Conservation (phyloP, 225 moss, liverwort and hornwort genomes). For the Anthoceros angustus region DNA sequence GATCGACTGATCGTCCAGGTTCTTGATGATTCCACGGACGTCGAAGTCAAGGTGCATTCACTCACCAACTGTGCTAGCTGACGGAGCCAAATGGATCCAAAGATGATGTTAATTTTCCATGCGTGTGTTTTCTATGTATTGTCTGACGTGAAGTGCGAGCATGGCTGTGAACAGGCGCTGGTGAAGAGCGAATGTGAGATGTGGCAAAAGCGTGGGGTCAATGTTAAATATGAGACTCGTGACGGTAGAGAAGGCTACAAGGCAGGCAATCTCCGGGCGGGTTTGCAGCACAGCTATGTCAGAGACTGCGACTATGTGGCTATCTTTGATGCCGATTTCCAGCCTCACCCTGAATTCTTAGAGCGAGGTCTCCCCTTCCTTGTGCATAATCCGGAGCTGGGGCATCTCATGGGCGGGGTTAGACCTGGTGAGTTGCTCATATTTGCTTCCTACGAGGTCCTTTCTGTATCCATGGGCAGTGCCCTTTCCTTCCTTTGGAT, state of each 20-base stretch:
- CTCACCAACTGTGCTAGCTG: not conserved
- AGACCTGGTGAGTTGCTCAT: not conserved
- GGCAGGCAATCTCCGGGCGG: slow-evolving; percentile 75
- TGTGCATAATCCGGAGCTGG: slow-evolving; percentile 6
- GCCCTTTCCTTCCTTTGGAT: too few relatives aligned
- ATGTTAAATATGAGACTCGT: slow-evolving; percentile 76
- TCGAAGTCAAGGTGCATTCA: not conserved
- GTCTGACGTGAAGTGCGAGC: not conserved
- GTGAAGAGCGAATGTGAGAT: slow-evolving; percentile 76
- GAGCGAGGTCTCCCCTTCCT: slow-evolving; percentile 78
- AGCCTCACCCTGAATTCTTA: slow-evolving; percentile 79
- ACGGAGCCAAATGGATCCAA: not conserved
- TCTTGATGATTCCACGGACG: slow-evolving; percentile 78
- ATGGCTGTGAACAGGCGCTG: slow-evolving; percentile 50
- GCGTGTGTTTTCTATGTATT: not conserved
- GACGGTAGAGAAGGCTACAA: slow-evolving; percentile 80
- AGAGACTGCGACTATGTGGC: slow-evolving; percentile 81
- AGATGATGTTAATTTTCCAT: not conserved
- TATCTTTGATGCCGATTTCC: slow-evolving; percentile 93
- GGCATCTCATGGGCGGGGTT: slow-evolving; percentile 23
- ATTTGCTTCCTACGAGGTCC: not conserved
- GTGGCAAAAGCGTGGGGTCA: slow-evolving; percentile 66
- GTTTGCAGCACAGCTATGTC: slow-evolving; percentile 72
- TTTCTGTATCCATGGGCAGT: not conserved
- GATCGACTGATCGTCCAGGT: slow-evolving; percentile 80